Percentiles rank a stretch among this genome's conserved stretches.
phyloP scores from a whole-genome alignment of 1,139 yeast genomes.

The Protomyces inouyei region DNA sequence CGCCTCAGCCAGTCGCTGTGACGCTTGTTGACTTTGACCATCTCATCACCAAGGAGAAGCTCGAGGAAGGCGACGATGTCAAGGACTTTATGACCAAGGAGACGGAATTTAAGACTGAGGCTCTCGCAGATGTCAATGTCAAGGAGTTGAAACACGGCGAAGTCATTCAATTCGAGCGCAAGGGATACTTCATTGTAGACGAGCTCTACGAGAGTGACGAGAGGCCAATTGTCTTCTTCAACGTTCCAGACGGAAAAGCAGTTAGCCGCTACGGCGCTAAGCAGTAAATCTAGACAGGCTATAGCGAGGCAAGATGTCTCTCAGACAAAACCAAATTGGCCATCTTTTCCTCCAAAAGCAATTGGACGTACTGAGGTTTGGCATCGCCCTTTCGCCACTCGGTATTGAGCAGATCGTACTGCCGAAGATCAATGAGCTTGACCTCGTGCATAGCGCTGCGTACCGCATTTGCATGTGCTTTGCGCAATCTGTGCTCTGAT shows the following conservation, averaged over 20 bases:
- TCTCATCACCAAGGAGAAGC: constrained; percentile 88
- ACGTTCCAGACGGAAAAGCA: constrained; percentile 94
- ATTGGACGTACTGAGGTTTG: neutral
- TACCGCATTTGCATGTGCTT: neutral
- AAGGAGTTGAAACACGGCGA: constrained; percentile 75
- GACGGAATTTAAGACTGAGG: constrained; percentile 78
- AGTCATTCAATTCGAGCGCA: constrained; percentile 91
- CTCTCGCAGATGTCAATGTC: constrained; percentile 77
- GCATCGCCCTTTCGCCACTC: neutral
- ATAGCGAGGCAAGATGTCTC: neutral
- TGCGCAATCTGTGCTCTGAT: neutral
- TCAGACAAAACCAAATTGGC: neutral
- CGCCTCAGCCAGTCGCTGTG: constrained; percentile 58
- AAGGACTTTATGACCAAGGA: constrained; percentile 86
- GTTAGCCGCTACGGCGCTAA: constrained; percentile 80
- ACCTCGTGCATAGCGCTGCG: neutral
- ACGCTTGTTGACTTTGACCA: constrained; percentile 92
- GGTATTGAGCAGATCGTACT: neutral
- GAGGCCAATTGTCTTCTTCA: constrained; percentile 67
- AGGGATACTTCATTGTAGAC: constrained; percentile 91
- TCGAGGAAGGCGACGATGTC: constrained; percentile 90
- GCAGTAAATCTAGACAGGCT: constrained; percentile 32
- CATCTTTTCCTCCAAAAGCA: neutral
- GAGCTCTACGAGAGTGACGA: constrained; percentile 49
- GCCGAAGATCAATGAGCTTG: neutral